Base-by-base conservation (phyloP, 768 basidiomycete species). In the Termitomyces sp. region DNA sequence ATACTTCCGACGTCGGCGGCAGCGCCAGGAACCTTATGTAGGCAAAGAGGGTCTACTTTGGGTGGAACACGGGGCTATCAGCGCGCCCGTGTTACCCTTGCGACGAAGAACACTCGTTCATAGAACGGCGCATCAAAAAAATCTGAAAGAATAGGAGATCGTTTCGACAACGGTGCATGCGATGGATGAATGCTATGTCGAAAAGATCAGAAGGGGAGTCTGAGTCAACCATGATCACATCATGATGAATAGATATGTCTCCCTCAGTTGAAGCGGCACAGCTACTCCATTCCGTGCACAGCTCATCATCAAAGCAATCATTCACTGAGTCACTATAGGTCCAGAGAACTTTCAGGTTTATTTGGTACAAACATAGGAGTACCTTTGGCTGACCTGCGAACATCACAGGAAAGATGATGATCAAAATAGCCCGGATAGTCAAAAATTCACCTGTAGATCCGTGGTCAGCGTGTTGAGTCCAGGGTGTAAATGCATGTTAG, bases 61-160 rank as follows among this genome's bases (percentile, higher is more conserved):
- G 12, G 15, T 35, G 16, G 35, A 58, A 59, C 60, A 55, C 51
- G 63, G 52, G 49, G 63, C 32, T 44, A 1, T 60, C 35, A 32
- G 52, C 51, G 51, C 48, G 52, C 48, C 63, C 59, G 59, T 58
- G 56, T 18, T 61, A 64, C 63, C 60, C 63, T 40, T 40, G 5
- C 18, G 39, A 28, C 3, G 18, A 55, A 54, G 16, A 54, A 39
- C 22, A 38, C 4, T 16, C 13, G 20, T 22, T 18, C 7, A 5
- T 24, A 16, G 53, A 7, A 40, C 2, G 5, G 15, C 13, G 9
- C 38, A 54, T 36, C 7, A 11, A 18, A 22, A 22, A 53, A 15
- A 9, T 38, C 20, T 3, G 20, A 13, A 53, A 38, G 15, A 33
- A 36, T 11, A 15, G 9, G 18, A 51, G 3, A 33, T 51, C 18